Evolutionary conservation across 1,284 basidiomycete genomes (phyloP).

Genomic region (Heliocybe sulcata): DNA sequence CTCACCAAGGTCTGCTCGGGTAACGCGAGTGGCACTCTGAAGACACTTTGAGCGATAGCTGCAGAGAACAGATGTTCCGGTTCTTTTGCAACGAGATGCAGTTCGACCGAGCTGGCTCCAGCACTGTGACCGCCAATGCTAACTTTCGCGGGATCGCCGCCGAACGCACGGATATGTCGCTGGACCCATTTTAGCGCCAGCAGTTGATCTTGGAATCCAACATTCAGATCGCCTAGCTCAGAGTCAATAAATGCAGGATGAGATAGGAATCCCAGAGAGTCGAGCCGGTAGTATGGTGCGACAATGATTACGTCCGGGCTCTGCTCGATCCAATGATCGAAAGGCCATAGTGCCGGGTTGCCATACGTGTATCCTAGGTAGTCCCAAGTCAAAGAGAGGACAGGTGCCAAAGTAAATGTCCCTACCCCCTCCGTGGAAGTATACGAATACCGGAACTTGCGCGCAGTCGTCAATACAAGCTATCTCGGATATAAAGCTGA

Average conservation of each 20-base stretch:
- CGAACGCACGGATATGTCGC: slow-evolving; percentile 51
- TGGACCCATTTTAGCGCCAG: slow-evolving; percentile 59
- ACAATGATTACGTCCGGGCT: slow-evolving; percentile 32
- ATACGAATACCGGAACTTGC: slow-evolving; percentile 55
- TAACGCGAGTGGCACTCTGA: slow-evolving; percentile 36
- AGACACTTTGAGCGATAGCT: slow-evolving; percentile 57
- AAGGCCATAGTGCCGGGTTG: slow-evolving; percentile 42
- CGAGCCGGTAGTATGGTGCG: slow-evolving; percentile 36
- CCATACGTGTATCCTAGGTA: slow-evolving; percentile 43
- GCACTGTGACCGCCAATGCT: slow-evolving; percentile 62
- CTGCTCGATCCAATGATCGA: slow-evolving; percentile 32
- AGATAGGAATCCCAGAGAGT: slow-evolving; percentile 34
- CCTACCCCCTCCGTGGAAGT: slow-evolving; percentile 59
- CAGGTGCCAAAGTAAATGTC: slow-evolving; percentile 2
- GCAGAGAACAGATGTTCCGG: slow-evolving; percentile 36
- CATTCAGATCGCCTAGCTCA: slow-evolving; percentile 48
- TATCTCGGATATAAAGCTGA: not conserved
- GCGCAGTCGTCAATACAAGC: not conserved
- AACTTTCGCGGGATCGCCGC: slow-evolving; percentile 46
- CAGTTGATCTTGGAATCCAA: slow-evolving; percentile 54
- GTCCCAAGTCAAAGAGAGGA: not conserved
- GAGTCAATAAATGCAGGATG: slow-evolving; percentile 16
- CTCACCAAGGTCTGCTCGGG: slow-evolving; percentile 27
- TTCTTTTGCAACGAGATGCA: slow-evolving; percentile 43
- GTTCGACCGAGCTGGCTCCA: slow-evolving; percentile 44